Conservation (phyloP, 2,329 filamentous ascomycete species). For the Aspergillus pseudotamarii region DNA sequence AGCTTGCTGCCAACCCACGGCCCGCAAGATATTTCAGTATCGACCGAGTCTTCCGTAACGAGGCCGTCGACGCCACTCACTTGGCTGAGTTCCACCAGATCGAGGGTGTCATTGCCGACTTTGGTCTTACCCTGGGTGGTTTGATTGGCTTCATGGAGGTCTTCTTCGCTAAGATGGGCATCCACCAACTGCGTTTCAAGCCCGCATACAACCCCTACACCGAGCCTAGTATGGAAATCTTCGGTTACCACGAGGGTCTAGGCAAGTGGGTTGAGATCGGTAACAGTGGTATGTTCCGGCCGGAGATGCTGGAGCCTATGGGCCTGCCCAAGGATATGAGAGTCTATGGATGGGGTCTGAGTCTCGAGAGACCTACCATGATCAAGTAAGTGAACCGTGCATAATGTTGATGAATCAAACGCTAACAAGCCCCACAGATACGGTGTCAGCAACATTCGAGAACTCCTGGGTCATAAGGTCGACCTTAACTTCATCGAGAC, state of each 20-base stretch:
- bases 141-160: constrained; percentile 92
- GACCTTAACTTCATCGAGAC: constrained; percentile 89
- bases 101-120: constrained; percentile 97
- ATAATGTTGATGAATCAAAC: not conserved
- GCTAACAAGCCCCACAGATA: constrained; percentile 48
- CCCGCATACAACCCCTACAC: constrained; percentile 96
- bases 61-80: constrained; percentile 95
- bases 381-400: constrained; percentile 70
- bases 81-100: constrained; percentile 98
- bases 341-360: constrained; percentile 92
- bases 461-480: constrained; percentile 92
- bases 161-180: constrained; percentile 97
- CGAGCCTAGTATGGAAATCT: constrained; percentile 97
- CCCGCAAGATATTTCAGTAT: constrained; percentile 98
- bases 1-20: constrained; percentile 78
- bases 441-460: constrained; percentile 84
- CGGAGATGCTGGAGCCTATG: constrained; percentile 96
- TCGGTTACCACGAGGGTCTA: constrained; percentile 87
- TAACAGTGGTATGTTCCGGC: constrained; percentile 97
- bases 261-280: constrained; percentile 95
- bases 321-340: constrained; percentile 87
- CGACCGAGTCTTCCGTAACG: constrained; percentile 96
- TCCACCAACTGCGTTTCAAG: constrained; percentile 87
- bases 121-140: constrained; percentile 86
- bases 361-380: constrained; percentile 94